Evolutionary conservation across 2,329 filamentous ascomycete genomes (phyloP).

Genomic region (Coniochaeta prunicola): DNA sequence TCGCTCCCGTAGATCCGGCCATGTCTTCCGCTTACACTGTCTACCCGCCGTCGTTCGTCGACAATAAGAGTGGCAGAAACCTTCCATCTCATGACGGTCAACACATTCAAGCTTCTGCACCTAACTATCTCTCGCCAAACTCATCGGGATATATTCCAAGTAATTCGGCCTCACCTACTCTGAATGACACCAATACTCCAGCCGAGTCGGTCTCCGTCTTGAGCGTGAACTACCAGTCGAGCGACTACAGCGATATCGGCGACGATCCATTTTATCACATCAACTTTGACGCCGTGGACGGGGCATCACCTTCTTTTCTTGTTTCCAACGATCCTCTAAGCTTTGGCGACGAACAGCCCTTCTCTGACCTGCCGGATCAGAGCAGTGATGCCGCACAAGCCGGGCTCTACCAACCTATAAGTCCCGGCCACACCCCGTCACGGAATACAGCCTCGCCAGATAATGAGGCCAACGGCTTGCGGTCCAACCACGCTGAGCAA

Average conservation of each 20-base stretch:
- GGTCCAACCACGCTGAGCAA: conserved; percentile 11
- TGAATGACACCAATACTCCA: conserved; percentile 35
- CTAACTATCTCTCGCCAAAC: conserved; percentile 33
- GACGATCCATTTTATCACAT: conserved; percentile 45
- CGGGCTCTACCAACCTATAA: conserved; percentile 34
- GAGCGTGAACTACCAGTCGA: conserved; percentile 39
- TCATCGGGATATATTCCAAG: conserved; percentile 32
- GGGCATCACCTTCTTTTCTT: conserved; percentile 37
- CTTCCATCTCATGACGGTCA: conserved; percentile 9
- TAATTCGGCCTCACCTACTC: conserved; percentile 30
- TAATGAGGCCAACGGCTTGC: conserved; percentile 22
- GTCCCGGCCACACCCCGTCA: conserved; percentile 44
- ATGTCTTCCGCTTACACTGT: conserved; percentile 23
- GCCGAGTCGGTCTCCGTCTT: conserved; percentile 40
- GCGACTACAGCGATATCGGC: conserved; percentile 36
- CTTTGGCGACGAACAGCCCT: conserved; percentile 3
- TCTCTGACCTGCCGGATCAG: conserved; percentile 5
- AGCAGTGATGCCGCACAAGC: conserved; percentile 15
- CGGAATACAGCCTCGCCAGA: conserved; percentile 36
- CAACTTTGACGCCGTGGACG: conserved; percentile 36
- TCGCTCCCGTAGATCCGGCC: background rate
- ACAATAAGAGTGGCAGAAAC: conserved; percentile 13
- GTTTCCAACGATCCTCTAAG: conserved; percentile 14
- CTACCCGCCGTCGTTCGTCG: conserved; percentile 16
- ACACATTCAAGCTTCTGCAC: conserved; percentile 12